Base-by-base conservation (phyloP, 2,329 filamentous ascomycete genomes). In the Cryphonectria parasitica region DNA sequence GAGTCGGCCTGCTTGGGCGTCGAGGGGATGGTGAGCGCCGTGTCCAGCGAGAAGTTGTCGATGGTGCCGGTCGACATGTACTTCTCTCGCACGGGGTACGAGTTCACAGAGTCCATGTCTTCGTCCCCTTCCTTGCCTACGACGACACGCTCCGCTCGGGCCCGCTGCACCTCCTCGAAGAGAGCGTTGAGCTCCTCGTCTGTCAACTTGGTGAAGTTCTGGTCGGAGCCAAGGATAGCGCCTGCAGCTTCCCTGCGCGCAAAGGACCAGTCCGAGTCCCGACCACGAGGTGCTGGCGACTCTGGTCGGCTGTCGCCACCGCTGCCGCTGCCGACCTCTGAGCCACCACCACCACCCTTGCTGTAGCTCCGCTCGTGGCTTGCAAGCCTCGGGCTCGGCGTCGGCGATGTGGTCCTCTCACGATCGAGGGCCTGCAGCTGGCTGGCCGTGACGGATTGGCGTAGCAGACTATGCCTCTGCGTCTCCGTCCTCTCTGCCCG, bases 41-140 rank as follows among this genome's bases (percentile, higher is more conserved):
- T 99, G 78, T 99, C 96, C 22, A 99, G 85, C 1, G 95, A 98
- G 77, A 98, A 96, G 78, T 97, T 98, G 81, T 99, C 96, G 67
- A 98, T 87, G 0, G 95, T 98, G 1, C 95, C 95, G 69, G 92
- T 96, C 2, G 95, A 98, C 83, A 97, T 89, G 80, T 98, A 98
- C 78, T 98, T 98, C 76, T 99, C 96, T 66, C 96, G 88, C 41
- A 95, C 86, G 1, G 94, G 91, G 77, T 95, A 98, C 0, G 95
- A 98, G 39, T 91, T 92, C 64, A 92, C 89, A 0, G 95, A 98
- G 75, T 99, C 96, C 68, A 91, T 89, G 78, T 98, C 96, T 69
- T 98, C 95, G 69, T 95, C 93, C 56, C 91, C 91, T 72, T 95
- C 94, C 31, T 94, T 89, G 5, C 83, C 87, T 4, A 83, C 87